Evolutionary conservation across 768 basidiomycete genomes (phyloP).

Genomic region (Kwoniella bestiolae): DNA sequence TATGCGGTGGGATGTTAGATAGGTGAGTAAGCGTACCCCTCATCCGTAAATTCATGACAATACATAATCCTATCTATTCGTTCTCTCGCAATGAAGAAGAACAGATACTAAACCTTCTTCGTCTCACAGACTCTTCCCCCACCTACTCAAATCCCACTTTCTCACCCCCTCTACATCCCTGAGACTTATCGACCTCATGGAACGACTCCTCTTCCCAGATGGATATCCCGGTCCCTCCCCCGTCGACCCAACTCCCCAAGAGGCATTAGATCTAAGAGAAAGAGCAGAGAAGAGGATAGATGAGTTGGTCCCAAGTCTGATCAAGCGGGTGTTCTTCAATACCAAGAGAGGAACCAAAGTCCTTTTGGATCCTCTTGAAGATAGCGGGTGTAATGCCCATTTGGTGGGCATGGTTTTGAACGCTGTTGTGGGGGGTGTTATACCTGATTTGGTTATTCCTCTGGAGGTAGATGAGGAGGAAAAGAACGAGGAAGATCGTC

Average conservation of each 20-base stretch:
- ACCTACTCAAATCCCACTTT: conserved; percentile 66
- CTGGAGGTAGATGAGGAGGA: not conserved
- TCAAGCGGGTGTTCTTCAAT: not conserved
- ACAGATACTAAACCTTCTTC: too few relatives aligned
- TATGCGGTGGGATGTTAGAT: conserved; percentile 32
- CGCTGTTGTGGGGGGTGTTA: conserved; percentile 68
- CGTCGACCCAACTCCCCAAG: conserved; percentile 75
- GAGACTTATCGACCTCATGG: conserved; percentile 64
- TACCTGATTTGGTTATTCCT: conserved; percentile 68
- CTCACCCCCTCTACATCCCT: conserved; percentile 65
- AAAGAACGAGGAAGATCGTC: not conserved
- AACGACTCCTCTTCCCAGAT: conserved; percentile 76
- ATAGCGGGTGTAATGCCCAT: conserved; percentile 74
- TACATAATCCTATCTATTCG: not conserved
- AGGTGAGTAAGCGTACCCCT: conserved; percentile 24
- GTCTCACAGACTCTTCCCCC: conserved; percentile 76
- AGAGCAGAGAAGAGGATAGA: conserved; percentile 60
- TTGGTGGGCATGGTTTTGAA: conserved; percentile 76
- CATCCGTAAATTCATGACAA: not conserved
- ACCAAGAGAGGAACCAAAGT: not conserved
- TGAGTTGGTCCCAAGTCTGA: conserved; percentile 58
- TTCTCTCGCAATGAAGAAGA: too few relatives aligned
- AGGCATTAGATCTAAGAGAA: conserved; percentile 67
- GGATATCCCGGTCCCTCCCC: conserved; percentile 80
- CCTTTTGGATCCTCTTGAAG: conserved; percentile 55